These are phyloP conservation scores for Botryotinia narcissicola DNA, from an alignment of 2,329 filamentous ascomycete species.

Conservation along the genomic window DNA sequence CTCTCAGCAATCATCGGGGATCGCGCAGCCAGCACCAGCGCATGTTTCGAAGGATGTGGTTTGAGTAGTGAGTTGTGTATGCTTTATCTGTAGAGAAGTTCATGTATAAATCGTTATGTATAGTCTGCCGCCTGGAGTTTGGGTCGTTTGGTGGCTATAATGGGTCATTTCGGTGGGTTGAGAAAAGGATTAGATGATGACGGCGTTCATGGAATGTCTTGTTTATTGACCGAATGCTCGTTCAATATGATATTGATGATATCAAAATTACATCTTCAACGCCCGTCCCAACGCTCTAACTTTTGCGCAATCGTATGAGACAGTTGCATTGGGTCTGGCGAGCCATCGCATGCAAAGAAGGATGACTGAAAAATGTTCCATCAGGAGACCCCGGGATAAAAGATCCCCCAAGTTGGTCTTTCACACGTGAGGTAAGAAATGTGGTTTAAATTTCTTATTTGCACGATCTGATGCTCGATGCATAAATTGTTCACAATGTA, in stretches of 20 bases:
- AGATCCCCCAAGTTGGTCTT: background rate
- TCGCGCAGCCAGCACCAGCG: background rate
- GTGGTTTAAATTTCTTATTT: constrained; percentile 87
- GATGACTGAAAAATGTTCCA: background rate
- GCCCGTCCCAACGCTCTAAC: background rate
- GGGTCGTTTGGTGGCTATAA: background rate
- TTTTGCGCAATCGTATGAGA: background rate
- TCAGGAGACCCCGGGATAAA: background rate
- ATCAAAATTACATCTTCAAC: background rate
- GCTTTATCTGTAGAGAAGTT: background rate
- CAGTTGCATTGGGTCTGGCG: background rate
- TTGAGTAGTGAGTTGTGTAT: background rate
- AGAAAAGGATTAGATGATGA: background rate
- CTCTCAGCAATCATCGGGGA: background rate
- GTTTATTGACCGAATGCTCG: background rate
- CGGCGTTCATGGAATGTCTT: background rate
- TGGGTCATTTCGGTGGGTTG: background rate
- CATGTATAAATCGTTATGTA: background rate
- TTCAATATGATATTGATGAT: background rate
- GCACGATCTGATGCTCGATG: constrained; percentile 79
- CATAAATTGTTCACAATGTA: constrained; percentile 85
- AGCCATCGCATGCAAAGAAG: background rate
- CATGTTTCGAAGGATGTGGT: constrained; percentile 1
- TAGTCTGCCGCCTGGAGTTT: background rate
- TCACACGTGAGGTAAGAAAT: constrained; percentile 74